These are phyloP conservation scores for Hirsutella thompsonii DNA, from an alignment of 2,329 filamentous ascomycete genomes.

Conservation along the genomic window DNA sequence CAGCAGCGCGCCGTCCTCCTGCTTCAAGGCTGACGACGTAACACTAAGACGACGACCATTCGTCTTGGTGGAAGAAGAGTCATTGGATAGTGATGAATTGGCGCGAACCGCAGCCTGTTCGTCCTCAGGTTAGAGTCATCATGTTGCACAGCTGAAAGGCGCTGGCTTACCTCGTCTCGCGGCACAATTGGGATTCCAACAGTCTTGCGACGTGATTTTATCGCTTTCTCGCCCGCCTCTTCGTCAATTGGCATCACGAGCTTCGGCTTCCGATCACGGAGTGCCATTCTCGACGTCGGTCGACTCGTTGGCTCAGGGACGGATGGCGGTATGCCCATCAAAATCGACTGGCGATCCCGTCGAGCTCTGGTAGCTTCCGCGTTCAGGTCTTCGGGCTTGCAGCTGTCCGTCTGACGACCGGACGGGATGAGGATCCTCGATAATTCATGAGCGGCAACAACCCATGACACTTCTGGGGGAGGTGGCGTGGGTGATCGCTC, in stretches of 20 bases:
- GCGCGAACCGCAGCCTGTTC: slow-evolving; percentile 20
- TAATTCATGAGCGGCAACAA: slow-evolving; percentile 69
- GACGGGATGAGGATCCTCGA: slow-evolving; percentile 70
- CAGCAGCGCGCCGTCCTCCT: slow-evolving; percentile 6
- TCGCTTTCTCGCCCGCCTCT: slow-evolving; percentile 13
- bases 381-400: slow-evolving; percentile 65
- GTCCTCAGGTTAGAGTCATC: background rate
- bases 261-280: slow-evolving; percentile 57
- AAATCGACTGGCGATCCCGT: slow-evolving; percentile 49
- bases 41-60: slow-evolving; percentile 36
- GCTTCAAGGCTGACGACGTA: slow-evolving; percentile 23
- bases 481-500: slow-evolving; percentile 47
- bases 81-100: slow-evolving; percentile 13
- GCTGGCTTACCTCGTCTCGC: slow-evolving; percentile 15
- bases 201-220: slow-evolving; percentile 45
- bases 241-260: slow-evolving; percentile 40
- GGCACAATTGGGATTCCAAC: slow-evolving; percentile 32
- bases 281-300: slow-evolving; percentile 51
- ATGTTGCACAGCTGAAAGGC: background rate
- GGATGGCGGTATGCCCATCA: slow-evolving; percentile 16
- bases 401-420: slow-evolving; percentile 63
- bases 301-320: slow-evolving; percentile 19
- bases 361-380: slow-evolving; percentile 50
- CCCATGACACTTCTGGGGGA: slow-evolving; percentile 75
- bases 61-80: slow-evolving; percentile 17